Conservation (phyloP, 352 stramenopile species). For the Phytophthora lateralis region DNA sequence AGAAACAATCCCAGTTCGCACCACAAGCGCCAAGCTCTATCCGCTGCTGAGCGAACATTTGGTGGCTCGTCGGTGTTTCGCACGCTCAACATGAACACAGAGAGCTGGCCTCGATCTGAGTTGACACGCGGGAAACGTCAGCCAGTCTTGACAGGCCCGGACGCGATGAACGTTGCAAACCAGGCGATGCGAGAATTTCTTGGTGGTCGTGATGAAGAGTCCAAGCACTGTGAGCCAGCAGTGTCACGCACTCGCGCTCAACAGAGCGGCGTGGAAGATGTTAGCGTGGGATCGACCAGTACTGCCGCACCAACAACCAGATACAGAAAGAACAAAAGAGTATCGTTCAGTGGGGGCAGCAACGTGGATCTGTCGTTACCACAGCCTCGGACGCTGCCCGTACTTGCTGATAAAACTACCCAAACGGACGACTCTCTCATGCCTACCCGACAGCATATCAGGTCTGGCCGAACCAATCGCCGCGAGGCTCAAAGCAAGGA, state of each 20-base stretch:
- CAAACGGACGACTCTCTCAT: constrained; percentile 35
- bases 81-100: constrained; percentile 30
- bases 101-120: constrained; percentile 16
- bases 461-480: not conserved
- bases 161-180: constrained; percentile 46
- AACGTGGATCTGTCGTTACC: not conserved
- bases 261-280: not conserved
- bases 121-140: constrained; percentile 24
- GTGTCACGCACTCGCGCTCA: not conserved
- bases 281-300: not conserved
- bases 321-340: constrained; percentile 29
- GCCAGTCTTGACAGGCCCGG: constrained; percentile 35
- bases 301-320: not conserved
- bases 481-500: constrained; percentile 1
- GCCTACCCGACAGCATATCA: not conserved
- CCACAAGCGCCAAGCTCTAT: constrained; percentile 22
- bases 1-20: constrained; percentile 13
- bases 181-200: constrained; percentile 44
- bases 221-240: constrained; percentile 16
- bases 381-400: constrained; percentile 30
- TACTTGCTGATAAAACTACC: constrained; percentile 43
- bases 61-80: constrained; percentile 31
- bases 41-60: constrained; percentile 26
- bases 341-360: constrained; percentile 29
- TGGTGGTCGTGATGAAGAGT: constrained; percentile 15